These are phyloP conservation scores for Lentinula lateritia DNA, from an alignment of 768 basidiomycete genomes.

Conservation along the genomic window DNA sequence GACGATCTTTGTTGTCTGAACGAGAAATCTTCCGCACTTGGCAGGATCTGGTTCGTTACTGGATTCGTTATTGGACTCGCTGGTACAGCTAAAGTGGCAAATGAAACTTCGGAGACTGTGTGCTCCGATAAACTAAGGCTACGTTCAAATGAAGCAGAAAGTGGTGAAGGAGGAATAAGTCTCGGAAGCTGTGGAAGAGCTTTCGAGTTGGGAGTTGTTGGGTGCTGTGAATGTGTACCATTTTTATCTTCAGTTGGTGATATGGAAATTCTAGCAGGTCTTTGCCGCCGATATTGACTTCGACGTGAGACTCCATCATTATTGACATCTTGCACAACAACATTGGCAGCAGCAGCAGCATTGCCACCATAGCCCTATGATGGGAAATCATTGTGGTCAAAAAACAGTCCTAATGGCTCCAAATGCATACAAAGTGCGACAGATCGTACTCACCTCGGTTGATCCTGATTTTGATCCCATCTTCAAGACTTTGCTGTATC, in stretches of 20 bases:
- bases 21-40: not conserved
- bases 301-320: not conserved
- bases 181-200: not conserved
- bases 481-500: not conserved
- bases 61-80: not conserved
- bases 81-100: not conserved
- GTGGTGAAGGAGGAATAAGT: not conserved
- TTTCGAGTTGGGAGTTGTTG: not conserved
- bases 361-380: not conserved
- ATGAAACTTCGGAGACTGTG: not conserved
- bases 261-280: not conserved
- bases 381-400: not conserved
- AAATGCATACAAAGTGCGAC: not conserved
- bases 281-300: not conserved
- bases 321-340: not conserved
- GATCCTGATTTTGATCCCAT: slow-evolving; percentile 3
- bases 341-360: not conserved
- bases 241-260: not conserved
- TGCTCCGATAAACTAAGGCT: not conserved
- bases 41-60: not conserved
- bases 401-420: not conserved
- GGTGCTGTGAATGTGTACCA: not conserved
- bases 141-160: slow-evolving; percentile 2
- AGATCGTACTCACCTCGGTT: slow-evolving; percentile 3
- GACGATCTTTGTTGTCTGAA: not conserved